phyloP scores from a whole-genome alignment of 108 stramenopile genomes.

The Skeletonema costatum region DNA sequence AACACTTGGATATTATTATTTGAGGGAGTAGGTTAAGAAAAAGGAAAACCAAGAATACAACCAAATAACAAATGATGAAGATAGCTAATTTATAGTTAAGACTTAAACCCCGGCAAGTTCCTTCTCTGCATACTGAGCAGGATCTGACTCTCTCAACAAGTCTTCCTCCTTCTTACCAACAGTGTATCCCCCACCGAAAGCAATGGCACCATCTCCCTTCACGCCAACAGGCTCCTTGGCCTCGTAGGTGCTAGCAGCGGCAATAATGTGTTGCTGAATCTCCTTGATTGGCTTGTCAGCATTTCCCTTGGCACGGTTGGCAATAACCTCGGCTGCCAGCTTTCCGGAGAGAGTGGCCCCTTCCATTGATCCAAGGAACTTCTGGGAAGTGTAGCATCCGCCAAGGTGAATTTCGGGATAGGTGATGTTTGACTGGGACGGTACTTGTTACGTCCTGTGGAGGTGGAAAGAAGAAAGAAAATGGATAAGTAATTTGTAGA shows the following conservation, averaged over 20 bases:
- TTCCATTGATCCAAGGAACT: conserved; percentile 96
- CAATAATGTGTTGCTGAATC: conserved; percentile 74
- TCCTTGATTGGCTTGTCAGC: conserved; percentile 76
- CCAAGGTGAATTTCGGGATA: conserved; percentile 92
- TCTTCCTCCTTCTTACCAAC: conserved; percentile 65
- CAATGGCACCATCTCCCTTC: conserved; percentile 90
- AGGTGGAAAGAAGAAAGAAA: background rate
- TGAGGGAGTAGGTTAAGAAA: background rate
- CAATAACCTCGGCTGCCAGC: conserved; percentile 91
- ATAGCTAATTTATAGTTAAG: background rate
- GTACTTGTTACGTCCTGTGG: conserved; percentile 87
- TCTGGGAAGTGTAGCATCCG: conserved; percentile 96
- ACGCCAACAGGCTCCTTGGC: conserved; percentile 77
- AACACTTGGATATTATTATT: background rate
- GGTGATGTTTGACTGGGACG: conserved; percentile 92
- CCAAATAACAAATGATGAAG: background rate
- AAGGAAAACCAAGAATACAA: background rate
- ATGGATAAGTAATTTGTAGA: background rate
- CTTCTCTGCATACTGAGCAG: conserved; percentile 63
- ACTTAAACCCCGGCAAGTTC: background rate
- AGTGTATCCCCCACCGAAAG: conserved; percentile 88
- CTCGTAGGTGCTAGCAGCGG: conserved; percentile 45
- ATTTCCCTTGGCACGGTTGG: conserved; percentile 82
- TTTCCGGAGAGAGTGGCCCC: conserved; percentile 94
- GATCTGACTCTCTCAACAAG: conserved; percentile 79